phyloP scores from a whole-genome alignment of 2,329 filamentous ascomycete species.

The Calcarisporium arbuscula region DNA sequence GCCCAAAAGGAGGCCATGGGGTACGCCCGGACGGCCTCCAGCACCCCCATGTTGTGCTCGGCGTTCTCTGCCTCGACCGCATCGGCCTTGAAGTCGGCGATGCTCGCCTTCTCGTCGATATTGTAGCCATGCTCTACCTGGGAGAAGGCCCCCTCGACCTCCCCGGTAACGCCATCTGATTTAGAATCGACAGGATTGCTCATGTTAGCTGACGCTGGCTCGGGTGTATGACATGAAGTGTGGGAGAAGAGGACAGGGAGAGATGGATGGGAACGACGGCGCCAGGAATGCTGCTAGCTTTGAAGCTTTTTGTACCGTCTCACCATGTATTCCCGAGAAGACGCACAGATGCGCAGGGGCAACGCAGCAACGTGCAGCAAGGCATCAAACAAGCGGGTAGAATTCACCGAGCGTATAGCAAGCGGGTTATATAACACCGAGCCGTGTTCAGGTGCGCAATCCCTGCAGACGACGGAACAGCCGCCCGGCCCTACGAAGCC shows the following conservation, averaged over 20 bases:
- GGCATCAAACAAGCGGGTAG: too few relatives aligned
- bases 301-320: too few relatives aligned
- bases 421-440: too few relatives aligned
- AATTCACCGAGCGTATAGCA: too few relatives aligned
- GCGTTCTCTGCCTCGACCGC: conserved; percentile 37
- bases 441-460: too few relatives aligned
- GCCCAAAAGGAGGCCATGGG: conserved; percentile 41
- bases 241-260: neutral
- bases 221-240: neutral
- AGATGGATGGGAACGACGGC: neutral
- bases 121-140: conserved; percentile 14
- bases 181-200: conserved; percentile 2
- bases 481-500: too few relatives aligned
- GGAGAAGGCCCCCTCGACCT: conserved; percentile 4
- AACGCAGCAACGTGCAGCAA: too few relatives aligned
- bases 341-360: too few relatives aligned
- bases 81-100: conserved; percentile 14
- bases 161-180: conserved; percentile 2
- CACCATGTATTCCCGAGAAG: too few relatives aligned
- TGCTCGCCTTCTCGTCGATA: conserved; percentile 12
- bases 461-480: too few relatives aligned
- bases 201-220: conserved; percentile 3
- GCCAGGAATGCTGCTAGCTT: too few relatives aligned
- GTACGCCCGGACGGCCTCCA: conserved; percentile 30
- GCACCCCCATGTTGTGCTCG: conserved; percentile 34